These are phyloP conservation scores for Neonectria neomacrospora DNA, from an alignment of 2,329 filamentous ascomycete genomes.

Conservation along the genomic window DNA sequence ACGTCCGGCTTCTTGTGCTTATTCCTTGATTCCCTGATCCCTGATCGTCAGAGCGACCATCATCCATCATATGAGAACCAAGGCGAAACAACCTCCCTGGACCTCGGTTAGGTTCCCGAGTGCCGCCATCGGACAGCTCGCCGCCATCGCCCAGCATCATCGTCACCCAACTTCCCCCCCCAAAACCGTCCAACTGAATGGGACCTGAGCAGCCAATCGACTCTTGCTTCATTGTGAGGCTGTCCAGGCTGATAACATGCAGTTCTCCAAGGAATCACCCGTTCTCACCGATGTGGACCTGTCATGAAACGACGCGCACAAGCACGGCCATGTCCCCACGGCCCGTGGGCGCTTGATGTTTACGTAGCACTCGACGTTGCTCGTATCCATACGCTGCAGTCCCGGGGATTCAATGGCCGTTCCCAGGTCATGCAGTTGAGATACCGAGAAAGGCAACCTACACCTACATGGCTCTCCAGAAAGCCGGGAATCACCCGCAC, in stretches of 20 bases:
- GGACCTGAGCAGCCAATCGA: neutral
- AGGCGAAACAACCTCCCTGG: neutral
- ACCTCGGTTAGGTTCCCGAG: neutral
- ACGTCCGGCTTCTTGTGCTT: neutral
- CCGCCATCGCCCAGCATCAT: neutral
- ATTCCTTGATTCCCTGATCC: conserved; percentile 14
- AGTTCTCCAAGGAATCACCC: neutral
- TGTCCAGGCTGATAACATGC: neutral
- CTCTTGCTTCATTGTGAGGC: neutral
- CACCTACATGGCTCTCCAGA: conserved; percentile 11
- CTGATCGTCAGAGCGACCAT: conserved; percentile 5
- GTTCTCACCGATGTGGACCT: neutral
- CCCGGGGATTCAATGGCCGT: neutral
- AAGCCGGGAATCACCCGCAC: conserved; percentile 5
- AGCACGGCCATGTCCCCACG: neutral
- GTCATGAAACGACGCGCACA: neutral
- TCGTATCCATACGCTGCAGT: neutral
- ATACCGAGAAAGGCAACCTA: neutral
- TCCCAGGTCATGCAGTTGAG: neutral
- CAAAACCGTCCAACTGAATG: neutral
- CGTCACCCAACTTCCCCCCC: neutral
- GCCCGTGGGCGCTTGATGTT: neutral
- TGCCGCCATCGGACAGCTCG: neutral
- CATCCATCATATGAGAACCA: neutral
- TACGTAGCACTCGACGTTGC: neutral